phyloP scores from a whole-genome alignment of 2,329 filamentous ascomycete species.

The Phaeophleospora eucalypticola region DNA sequence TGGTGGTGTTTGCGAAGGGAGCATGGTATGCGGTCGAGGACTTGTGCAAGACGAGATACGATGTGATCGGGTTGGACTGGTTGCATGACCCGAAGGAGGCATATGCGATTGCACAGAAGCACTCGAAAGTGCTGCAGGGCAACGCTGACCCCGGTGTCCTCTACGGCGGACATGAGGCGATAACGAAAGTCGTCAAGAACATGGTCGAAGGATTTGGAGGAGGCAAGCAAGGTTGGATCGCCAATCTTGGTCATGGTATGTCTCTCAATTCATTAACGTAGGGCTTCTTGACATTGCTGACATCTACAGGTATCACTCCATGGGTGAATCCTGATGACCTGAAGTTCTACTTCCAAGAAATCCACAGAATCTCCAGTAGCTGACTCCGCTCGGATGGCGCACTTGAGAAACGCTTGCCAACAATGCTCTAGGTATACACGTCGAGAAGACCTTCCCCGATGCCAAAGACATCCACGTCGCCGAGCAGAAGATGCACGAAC shows the following conservation, averaged over 20 bases:
- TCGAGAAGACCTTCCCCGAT: constrained; percentile 22
- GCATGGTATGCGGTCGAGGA: constrained; percentile 92
- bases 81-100: constrained; percentile 83
- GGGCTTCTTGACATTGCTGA: constrained; percentile 14
- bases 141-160: constrained; percentile 93
- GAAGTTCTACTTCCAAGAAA: constrained; percentile 89
- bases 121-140: constrained; percentile 78
- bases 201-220: constrained; percentile 84
- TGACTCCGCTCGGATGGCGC: constrained; percentile 25
- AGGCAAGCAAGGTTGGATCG: constrained; percentile 90
- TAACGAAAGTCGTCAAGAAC: constrained; percentile 74
- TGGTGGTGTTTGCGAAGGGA: constrained; percentile 98
- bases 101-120: constrained; percentile 66
- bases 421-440: constrained; percentile 29
- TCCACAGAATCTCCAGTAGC: constrained; percentile 55
- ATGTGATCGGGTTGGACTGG: constrained; percentile 95
- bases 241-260: constrained; percentile 90
- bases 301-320: constrained; percentile 73
- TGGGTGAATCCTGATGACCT: constrained; percentile 91
- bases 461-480: constrained; percentile 20
- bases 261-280: constrained; percentile 10
- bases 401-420: constrained; percentile 25
- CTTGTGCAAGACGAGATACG: constrained; percentile 81
- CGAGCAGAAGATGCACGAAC: constrained; percentile 34
- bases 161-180: constrained; percentile 77